Evolutionary conservation across 2,329 filamentous ascomycete genomes (phyloP).

Genomic region (Talaromyces sp.): DNA sequence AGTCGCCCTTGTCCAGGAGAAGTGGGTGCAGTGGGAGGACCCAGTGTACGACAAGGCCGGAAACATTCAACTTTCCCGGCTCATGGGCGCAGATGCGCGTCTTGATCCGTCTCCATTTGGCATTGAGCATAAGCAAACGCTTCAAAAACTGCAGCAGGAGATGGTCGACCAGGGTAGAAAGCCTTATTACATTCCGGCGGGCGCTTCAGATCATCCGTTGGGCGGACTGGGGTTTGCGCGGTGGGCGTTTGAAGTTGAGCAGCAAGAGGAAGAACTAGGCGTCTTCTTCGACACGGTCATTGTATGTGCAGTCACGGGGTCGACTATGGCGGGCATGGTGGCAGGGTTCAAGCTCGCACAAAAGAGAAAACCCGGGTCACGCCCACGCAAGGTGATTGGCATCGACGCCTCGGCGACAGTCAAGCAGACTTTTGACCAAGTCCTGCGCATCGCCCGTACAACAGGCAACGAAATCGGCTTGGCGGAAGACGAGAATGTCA

Average conservation of each 20-base stretch:
- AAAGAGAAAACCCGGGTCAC: slow-evolving; percentile 33
- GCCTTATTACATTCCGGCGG: slow-evolving; percentile 67
- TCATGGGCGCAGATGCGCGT: slow-evolving; percentile 50
- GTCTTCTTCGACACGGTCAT: slow-evolving; percentile 63
- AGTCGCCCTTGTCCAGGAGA: slow-evolving; percentile 53
- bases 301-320: slow-evolving; percentile 66
- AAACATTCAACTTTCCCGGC: slow-evolving; percentile 63
- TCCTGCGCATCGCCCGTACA: slow-evolving; percentile 59
- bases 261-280: slow-evolving; percentile 56
- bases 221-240: slow-evolving; percentile 65
- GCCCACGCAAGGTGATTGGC: slow-evolving; percentile 54
- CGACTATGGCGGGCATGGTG: slow-evolving; percentile 65
- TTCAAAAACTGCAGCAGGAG: slow-evolving; percentile 50
- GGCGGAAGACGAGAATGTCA: slow-evolving; percentile 50
- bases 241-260: slow-evolving; percentile 63
- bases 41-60: slow-evolving; percentile 58
- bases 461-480: slow-evolving; percentile 61
- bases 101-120: slow-evolving; percentile 56
- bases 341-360: slow-evolving; percentile 64
- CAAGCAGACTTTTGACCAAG: slow-evolving; percentile 58
- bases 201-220: slow-evolving; percentile 63
- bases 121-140: slow-evolving; percentile 62
- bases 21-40: slow-evolving; percentile 61
- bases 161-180: slow-evolving; percentile 50
- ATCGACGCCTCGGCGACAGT: slow-evolving; percentile 60